A percentile compares a stretch with the other conserved stretches of the same genome.
Evolutionary conservation across 129 eudicot species (phyloP).

Genomic region (Ambrosia trifida): DNA sequence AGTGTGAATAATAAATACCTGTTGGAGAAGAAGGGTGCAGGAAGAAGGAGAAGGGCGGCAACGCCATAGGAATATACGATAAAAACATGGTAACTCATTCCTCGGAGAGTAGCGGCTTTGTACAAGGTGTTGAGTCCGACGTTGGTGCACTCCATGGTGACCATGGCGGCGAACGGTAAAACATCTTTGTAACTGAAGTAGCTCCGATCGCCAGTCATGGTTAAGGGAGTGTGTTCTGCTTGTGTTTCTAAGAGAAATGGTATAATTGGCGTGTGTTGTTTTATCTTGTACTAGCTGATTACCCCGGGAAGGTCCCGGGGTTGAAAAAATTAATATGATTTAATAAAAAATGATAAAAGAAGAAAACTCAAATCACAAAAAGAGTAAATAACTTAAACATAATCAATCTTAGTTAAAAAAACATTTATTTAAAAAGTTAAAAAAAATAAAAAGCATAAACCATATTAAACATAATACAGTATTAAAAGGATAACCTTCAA

Average conservation of each 20-base stretch:
- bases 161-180: constrained; percentile 70
- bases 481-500: no score
- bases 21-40: constrained; percentile 62
- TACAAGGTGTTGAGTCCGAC: constrained; percentile 75
- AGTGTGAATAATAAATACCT: constrained; percentile 22
- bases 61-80: constrained; percentile 68
- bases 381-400: no score
- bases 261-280: constrained; percentile 9
- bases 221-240: neutral
- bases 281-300: no score
- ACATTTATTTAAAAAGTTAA: no score
- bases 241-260: constrained; percentile 5
- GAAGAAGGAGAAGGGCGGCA: constrained; percentile 75
- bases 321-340: no score
- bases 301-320: no score
- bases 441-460: no score
- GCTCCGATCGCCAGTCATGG: constrained; percentile 38
- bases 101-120: constrained; percentile 71
- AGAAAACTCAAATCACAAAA: no score
- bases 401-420: no score
- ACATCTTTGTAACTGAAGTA: constrained; percentile 48
- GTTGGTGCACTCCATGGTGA: constrained; percentile 66
- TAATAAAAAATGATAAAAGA: no score
- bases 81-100: constrained; percentile 80
- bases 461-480: no score